phyloP scores from a whole-genome alignment of 75 land plant genomes.

The Selaginella tamariscina region DNA sequence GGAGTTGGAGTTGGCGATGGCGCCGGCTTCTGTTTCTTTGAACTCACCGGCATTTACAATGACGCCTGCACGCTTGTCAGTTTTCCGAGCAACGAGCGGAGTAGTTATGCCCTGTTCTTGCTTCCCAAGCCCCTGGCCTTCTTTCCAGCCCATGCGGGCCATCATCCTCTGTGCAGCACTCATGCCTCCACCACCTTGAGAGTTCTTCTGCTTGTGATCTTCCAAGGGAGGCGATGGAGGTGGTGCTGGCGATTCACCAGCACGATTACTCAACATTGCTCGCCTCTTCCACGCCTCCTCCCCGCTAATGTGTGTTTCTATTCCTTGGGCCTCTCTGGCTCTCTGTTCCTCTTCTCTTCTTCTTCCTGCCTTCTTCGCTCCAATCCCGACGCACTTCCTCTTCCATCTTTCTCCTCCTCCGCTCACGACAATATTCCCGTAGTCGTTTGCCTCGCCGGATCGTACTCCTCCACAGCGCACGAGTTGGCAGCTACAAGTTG shows the following conservation, averaged over 20 bases:
- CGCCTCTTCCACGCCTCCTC: constrained; percentile 91
- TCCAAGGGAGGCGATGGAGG: neutral
- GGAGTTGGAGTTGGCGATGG: constrained; percentile 26
- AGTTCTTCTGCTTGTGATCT: neutral
- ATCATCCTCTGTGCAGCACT: constrained; percentile 98
- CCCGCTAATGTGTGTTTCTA: constrained; percentile 65
- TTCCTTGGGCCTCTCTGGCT: constrained; percentile 26
- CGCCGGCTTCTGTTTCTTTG: neutral
- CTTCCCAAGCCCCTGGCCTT: constrained; percentile 93
- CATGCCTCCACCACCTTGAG: constrained; percentile 29
- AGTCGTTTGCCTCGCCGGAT: constrained; percentile 87
- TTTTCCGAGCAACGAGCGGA: constrained; percentile 92
- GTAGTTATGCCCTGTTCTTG: constrained; percentile 98
- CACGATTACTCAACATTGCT: constrained; percentile 47
- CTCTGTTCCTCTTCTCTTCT: constrained; percentile 14
- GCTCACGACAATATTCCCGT: constrained; percentile 74
- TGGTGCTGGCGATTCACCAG: neutral
- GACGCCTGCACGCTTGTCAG: constrained; percentile 87
- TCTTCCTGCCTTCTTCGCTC: constrained; percentile 62
- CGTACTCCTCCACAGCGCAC: constrained; percentile 73
- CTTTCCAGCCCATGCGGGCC: constrained; percentile 99
- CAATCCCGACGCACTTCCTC: constrained; percentile 70
- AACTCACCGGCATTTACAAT: constrained; percentile 92
- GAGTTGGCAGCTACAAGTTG: constrained; percentile 48
- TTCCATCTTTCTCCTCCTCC: constrained; percentile 53